Evolutionary conservation across 2,329 filamentous ascomycete species (phyloP).

Genomic region (Ciborinia camelliae): DNA sequence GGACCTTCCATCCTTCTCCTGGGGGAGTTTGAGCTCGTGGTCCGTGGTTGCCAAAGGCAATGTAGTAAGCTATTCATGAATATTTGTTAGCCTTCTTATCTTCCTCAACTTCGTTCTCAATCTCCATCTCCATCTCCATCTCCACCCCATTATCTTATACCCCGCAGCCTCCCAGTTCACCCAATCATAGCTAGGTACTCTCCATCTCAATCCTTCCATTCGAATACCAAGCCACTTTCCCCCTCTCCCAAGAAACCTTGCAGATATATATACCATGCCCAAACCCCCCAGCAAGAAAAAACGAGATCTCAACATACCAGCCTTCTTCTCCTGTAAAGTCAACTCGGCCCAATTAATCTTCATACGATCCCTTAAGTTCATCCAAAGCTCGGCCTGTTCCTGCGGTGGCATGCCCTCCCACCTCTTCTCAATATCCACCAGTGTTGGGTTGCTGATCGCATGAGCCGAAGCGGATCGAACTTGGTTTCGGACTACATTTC

Average conservation of each 20-base stretch:
- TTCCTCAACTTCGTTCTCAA: background rate
- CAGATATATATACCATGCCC: background rate
- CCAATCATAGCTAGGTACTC: background rate
- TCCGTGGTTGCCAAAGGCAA: constrained; percentile 95
- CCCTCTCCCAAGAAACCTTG: background rate
- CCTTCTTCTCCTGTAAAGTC: constrained; percentile 97
- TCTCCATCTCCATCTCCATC: background rate
- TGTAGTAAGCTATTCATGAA: constrained; percentile 80
- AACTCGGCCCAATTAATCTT: constrained; percentile 96
- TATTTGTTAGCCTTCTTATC: background rate
- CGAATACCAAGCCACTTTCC: background rate
- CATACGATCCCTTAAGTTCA: constrained; percentile 97
- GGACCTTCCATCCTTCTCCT: constrained; percentile 78
- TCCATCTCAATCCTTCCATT: background rate
- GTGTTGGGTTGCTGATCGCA: constrained; percentile 95
- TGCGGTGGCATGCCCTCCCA: constrained; percentile 98
- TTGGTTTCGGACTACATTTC: constrained; percentile 15
- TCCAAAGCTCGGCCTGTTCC: constrained; percentile 99
- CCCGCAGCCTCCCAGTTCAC: background rate
- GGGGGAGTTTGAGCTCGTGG: constrained; percentile 80
- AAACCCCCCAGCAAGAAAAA: background rate
- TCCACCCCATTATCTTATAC: background rate
- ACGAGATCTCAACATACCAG: constrained; percentile 61
- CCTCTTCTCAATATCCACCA: constrained; percentile 98
- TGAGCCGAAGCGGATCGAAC: constrained; percentile 52